Base-by-base conservation (phyloP, 192 early-diverging fungal genomes). In the Allomyces javanicus region DNA sequence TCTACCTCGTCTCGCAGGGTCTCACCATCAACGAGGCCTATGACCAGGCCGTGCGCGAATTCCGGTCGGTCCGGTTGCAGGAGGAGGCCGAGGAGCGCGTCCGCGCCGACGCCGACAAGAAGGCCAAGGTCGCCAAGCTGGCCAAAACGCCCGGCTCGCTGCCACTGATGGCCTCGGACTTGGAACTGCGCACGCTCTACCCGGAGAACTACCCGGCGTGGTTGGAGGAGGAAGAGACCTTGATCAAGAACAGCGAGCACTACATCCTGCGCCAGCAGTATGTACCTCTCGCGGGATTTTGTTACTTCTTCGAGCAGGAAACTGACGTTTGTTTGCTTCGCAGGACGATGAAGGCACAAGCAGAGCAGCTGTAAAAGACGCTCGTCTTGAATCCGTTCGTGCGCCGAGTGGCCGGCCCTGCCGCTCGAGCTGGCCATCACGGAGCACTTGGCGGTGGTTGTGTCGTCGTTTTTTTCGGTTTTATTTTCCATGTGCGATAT, bases 21-120 rank as follows among this genome's bases (percentile, higher is more conserved):
- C 73, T 87, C 70, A 73, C 84, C 24, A 80, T 87, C 73, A 79
- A 84, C 68, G 81, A 85, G 55, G 92, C 94, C 21, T 96, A 96
- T 67, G 79, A 77, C 50, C 77, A 79, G 63, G 88, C 88, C 24
- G 85, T 89, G 17, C 65, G 70, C 17, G 89, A 90, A 68, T 94
- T 96, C 72, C 94, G 94, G 71, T 71, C 72, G 64, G 72, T 85
- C 64, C 85, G 94, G 61, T 87, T 84, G 44, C 84, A 81, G 55
- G 80, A 91, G 70, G 94, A 96, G 68, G 69, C 78, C 26, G 82
- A 86, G 69, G 79, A 79, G 64, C 79, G 80, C 70, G 78, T 84
- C 33, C 33, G 2, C 3, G 50, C 50, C 17, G 5, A 14, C 21
- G 50, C 50, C 17, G 50, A 0, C 50, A 58, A 58, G 50, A n/a